Evolutionary conservation across 2,329 filamentous ascomycete species (phyloP).

Genomic region (Rhytidhysteron rufulum): DNA sequence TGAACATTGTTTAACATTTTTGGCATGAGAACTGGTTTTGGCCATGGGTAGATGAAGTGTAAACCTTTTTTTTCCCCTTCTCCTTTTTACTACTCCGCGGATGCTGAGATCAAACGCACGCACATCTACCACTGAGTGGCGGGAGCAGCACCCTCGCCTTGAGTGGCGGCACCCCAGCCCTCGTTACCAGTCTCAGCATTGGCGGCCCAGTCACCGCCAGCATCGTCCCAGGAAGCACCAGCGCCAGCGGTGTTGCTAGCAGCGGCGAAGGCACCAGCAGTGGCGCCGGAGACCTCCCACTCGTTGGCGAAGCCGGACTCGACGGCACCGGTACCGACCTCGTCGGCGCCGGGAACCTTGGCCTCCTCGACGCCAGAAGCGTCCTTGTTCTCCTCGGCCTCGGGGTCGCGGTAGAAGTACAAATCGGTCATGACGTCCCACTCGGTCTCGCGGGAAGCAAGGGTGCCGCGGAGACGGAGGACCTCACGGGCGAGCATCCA

Average conservation of each 20-base stretch:
- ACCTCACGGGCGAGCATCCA: conserved; percentile 99
- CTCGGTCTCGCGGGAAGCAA: conserved; percentile 90
- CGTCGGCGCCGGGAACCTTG: conserved; percentile 80
- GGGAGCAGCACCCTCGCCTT: conserved; percentile 22
- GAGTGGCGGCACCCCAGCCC: conserved; percentile 47
- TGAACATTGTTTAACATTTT: no score
- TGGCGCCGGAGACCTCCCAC: conserved; percentile 74
- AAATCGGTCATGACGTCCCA: conserved; percentile 99
- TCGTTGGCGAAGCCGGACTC: conserved; percentile 77
- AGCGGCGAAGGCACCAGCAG: conserved; percentile 65
- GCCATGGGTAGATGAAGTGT: no score
- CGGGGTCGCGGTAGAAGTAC: conserved; percentile 99
- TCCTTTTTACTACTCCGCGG: no score
- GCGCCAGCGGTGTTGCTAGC: conserved; percentile 55
- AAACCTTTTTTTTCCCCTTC: no score
- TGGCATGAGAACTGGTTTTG: no score
- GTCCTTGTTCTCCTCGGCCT: conserved; percentile 99
- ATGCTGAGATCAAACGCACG: no score
- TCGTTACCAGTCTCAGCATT: conserved; percentile 50
- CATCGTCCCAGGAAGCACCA: conserved; percentile 62
- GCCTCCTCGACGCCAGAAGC: conserved; percentile 72
- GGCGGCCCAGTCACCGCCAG: conserved; percentile 65
- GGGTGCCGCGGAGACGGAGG: conserved; percentile 95
- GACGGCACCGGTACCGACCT: conserved; percentile 74
- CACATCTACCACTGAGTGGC: conserved; percentile 44